Evolutionary conservation across 257 asterid genomes (phyloP).

Genomic region (Jacaranda mimosifolia): DNA sequence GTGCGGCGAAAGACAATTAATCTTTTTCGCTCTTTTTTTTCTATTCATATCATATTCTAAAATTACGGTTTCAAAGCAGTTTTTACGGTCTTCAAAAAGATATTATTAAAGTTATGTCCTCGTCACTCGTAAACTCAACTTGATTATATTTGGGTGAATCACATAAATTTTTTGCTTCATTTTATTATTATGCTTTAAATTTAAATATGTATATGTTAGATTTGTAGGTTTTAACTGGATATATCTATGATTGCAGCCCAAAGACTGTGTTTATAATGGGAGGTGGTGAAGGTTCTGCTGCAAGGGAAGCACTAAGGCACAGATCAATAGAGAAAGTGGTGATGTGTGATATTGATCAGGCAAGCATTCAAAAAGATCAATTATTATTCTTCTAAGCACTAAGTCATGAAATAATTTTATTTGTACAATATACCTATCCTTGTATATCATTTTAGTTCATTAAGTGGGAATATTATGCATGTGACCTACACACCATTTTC

Average conservation of each 20-base stretch:
- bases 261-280: slow-evolving; percentile 89
- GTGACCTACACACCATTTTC: slow-evolving; percentile 24
- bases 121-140: no score
- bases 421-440: not conserved
- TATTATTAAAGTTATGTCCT: no score
- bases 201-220: not conserved
- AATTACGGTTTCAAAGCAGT: no score
- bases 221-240: not conserved
- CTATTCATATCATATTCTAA: no score
- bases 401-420: not conserved
- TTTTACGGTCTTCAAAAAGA: no score
- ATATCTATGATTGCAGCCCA: slow-evolving; percentile 57
- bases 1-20: no score
- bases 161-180: no score
- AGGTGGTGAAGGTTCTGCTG: slow-evolving; percentile 99
- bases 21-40: no score
- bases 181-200: not conserved
- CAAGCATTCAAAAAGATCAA: not conserved
- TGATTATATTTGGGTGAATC: no score
- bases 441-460: not conserved
- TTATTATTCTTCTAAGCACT: slow-evolving; percentile 6
- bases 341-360: slow-evolving; percentile 98
- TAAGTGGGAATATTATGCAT: not conserved
- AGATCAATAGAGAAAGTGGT: slow-evolving; percentile 81
- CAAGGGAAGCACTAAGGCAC: slow-evolving; percentile 95